A percentile compares a stretch with the other conserved stretches of the same genome.
Evolutionary conservation across 2,329 filamentous ascomycete genomes (phyloP).

Genomic region (Periconia sp.): DNA sequence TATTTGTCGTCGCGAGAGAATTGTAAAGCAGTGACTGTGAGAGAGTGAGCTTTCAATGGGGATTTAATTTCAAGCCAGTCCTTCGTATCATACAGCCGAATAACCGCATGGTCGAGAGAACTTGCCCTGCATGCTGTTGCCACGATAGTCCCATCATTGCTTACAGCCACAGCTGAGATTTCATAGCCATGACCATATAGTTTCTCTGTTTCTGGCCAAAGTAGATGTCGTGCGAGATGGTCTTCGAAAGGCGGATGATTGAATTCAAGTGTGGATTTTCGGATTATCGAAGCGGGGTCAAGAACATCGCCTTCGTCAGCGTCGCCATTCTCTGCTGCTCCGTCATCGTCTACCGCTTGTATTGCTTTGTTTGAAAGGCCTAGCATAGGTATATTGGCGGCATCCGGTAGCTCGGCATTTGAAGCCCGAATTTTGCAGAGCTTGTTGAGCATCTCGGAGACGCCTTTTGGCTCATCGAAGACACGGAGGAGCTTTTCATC

Average conservation of each 20-base stretch:
- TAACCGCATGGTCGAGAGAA: slow-evolving; percentile 91
- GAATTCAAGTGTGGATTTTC: slow-evolving; percentile 68
- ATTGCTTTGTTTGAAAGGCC: slow-evolving; percentile 96
- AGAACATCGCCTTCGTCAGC: slow-evolving; percentile 61
- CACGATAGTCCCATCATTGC: slow-evolving; percentile 74
- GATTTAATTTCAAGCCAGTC: slow-evolving; percentile 89
- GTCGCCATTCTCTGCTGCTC: slow-evolving; percentile 43
- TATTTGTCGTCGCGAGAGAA: slow-evolving; percentile 78
- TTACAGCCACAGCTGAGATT: slow-evolving; percentile 84
- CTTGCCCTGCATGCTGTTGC: slow-evolving; percentile 94
- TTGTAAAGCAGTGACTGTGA: slow-evolving; percentile 82
- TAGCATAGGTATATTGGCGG: slow-evolving; percentile 92
- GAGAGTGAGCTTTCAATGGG: slow-evolving; percentile 79
- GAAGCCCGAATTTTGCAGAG: slow-evolving; percentile 66
- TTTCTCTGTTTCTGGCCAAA: slow-evolving; percentile 97
- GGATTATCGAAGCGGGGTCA: slow-evolving; percentile 62
- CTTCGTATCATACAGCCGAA: slow-evolving; percentile 85
- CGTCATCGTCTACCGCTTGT: slow-evolving; percentile 53
- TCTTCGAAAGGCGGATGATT: slow-evolving; percentile 86
- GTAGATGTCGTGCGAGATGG: slow-evolving; percentile 82
- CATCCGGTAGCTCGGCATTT: slow-evolving; percentile 68
- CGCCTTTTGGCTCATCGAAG: slow-evolving; percentile 85
- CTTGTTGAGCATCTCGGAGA: slow-evolving; percentile 73
- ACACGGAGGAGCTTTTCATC: slow-evolving; percentile 98
- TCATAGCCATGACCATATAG: slow-evolving; percentile 98